A percentile compares a stretch with the other conserved stretches of the same genome.
phyloP scores from a whole-genome alignment of 2,329 filamentous ascomycete genomes.

The Penicillium sp. region DNA sequence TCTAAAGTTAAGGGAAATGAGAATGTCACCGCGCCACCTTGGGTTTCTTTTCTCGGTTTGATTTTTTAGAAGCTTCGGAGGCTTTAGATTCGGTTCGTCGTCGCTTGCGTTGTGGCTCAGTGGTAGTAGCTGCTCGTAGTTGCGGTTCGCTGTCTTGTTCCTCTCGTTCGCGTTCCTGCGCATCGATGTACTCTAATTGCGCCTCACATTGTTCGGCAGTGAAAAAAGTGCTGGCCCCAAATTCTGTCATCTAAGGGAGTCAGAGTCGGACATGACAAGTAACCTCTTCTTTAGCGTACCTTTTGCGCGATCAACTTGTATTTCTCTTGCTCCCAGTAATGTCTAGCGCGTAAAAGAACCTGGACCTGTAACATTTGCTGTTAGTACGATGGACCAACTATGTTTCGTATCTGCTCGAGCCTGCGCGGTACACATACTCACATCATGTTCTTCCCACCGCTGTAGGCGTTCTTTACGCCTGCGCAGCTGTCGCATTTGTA shows the following conservation, averaged over 20 bases:
- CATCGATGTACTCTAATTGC: slow-evolving; percentile 36
- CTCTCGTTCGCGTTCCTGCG: slow-evolving; percentile 26
- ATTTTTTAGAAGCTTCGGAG: background rate
- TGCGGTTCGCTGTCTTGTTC: slow-evolving; percentile 27
- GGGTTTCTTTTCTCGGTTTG: background rate
- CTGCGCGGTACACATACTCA: slow-evolving; percentile 45
- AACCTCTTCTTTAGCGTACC: slow-evolving; percentile 29
- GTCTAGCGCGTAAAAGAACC: slow-evolving; percentile 42
- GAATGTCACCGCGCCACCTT: slow-evolving; percentile 10
- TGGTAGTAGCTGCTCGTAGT: background rate
- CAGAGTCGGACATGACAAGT: background rate
- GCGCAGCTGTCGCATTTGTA: slow-evolving; percentile 50
- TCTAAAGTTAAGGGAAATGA: slow-evolving; percentile 1
- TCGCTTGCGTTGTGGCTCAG: slow-evolving; percentile 30
- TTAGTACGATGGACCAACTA: slow-evolving; percentile 15
- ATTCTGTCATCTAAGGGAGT: slow-evolving; percentile 37
- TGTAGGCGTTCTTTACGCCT: slow-evolving; percentile 40
- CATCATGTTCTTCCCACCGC: slow-evolving; percentile 49
- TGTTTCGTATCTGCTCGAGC: background rate
- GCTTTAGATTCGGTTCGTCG: slow-evolving; percentile 19
- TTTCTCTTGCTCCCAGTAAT: slow-evolving; percentile 45
- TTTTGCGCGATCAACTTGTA: slow-evolving; percentile 45
- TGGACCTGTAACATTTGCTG: slow-evolving; percentile 34
- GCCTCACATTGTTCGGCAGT: slow-evolving; percentile 43
- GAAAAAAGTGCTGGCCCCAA: slow-evolving; percentile 39